Evolutionary conservation across 257 asterid species (phyloP), one percentile per base, ranked within the genome.

Genomic region (Fraxinus cuspidata): DNA sequence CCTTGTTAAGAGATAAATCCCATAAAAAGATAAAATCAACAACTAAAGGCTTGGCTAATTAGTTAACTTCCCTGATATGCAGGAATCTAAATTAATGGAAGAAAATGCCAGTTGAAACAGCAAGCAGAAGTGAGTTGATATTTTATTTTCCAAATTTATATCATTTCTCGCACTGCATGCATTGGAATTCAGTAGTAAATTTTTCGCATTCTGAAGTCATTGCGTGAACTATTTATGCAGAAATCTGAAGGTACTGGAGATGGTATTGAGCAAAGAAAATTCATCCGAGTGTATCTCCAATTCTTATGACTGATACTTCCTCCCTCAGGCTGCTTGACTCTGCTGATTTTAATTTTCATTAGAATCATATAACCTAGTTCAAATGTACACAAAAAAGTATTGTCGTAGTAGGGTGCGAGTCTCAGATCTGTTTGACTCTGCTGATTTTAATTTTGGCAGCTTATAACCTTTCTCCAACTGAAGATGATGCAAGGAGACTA

Each of bases 41-140:
- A 42, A 12, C 51, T 42, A 12, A 42, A 5, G 16, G 2, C 18
- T 42, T 2, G 51, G 51, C 5, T 42, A 11, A 3, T 47, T 4
- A 4, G 21, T 16, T 47, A 34, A 63, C 4, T 58, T 58, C 66
- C 19, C 11, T 67, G 47, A 79, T 34, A 65, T 78, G 87, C 93
- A 93, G 98, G 96, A 90, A 81, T 78, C 80, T 13, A 86, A 82
- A 68, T 63, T 92, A 19, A 74, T 51, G 78, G 92, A 92, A 64
- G 92, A 92, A 60, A 90, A 94, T 75, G 79, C 82, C 0, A 25
- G 81, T 76, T 94, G 86, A 92, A 85, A 83, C 88, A 82, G n/a
- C 89, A 79, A 71, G 79, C 77, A 47, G 82, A 79, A 83, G 83
- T 80, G n/a, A 34, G 58, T 47, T 18, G 15, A 2, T 12, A 18